A percentile compares a stretch with the other conserved stretches of the same genome.
Conservation (phyloP, 2,329 filamentous ascomycete species). For the Kalmusia sp. region DNA sequence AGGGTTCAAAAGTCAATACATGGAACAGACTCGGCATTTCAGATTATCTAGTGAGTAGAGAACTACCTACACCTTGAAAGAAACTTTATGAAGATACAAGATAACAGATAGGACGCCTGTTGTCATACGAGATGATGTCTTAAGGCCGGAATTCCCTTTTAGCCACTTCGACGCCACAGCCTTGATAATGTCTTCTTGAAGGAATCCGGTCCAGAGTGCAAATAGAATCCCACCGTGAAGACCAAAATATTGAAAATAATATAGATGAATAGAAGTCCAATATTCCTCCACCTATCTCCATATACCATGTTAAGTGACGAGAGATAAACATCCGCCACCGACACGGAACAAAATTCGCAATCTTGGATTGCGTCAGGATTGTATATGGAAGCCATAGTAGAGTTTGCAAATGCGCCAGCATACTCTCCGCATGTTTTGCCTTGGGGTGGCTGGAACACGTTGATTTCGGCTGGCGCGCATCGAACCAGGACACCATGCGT, state of each 20-base stretch:
- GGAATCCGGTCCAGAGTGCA: no score
- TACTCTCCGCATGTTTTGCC: conserved; percentile 49
- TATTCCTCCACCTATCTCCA: conserved; percentile 53
- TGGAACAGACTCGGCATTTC: no score
- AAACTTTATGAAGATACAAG: no score
- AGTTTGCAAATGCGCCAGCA: conserved; percentile 30
- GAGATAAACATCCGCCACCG: conserved; percentile 2
- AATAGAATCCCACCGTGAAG: no score
- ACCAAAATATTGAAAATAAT: conserved; percentile 49
- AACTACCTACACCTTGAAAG: no score
- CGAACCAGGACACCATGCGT: conserved; percentile 68
- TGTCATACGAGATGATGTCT: no score
- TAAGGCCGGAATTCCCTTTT: no score
- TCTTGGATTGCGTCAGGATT: conserved; percentile 3
- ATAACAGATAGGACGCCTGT: no score
- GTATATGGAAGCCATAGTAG: conserved; percentile 1
- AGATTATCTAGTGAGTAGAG: no score
- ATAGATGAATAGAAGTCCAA: conserved; percentile 63
- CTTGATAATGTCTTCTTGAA: no score
- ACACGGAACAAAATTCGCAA: conserved; percentile 4
- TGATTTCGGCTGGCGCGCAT: conserved; percentile 72
- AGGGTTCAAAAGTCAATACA: no score
- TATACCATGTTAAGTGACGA: background rate
- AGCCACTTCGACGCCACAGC: no score
- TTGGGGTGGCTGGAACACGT: conserved; percentile 66